Conservation (phyloP, 352 stramenopile species). For the Phytophthora foliorum region DNA sequence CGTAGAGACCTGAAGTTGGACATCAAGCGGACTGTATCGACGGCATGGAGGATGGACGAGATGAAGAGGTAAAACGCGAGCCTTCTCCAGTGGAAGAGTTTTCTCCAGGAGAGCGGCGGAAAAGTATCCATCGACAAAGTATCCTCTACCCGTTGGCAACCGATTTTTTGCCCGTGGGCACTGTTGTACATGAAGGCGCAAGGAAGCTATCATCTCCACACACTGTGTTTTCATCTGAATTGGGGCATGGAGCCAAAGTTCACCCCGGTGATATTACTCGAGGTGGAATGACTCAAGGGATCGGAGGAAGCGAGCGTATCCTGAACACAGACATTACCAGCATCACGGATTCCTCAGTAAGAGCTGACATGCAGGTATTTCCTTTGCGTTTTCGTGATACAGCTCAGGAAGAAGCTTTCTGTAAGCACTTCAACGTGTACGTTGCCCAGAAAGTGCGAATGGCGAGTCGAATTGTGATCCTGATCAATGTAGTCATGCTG, state of each 20-base stretch:
- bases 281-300: not conserved
- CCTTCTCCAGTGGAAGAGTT: conserved; percentile 14
- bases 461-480: conserved; percentile 57
- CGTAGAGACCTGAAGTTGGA: conserved; percentile 4
- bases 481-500: conserved; percentile 60
- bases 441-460: conserved; percentile 73
- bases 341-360: conserved; percentile 22
- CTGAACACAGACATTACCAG: conserved; percentile 4
- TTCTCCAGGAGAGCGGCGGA: conserved; percentile 3
- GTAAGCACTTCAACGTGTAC: conserved; percentile 81
- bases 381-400: conserved; percentile 67
- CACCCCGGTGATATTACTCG: conserved; percentile 13
- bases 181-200: conserved; percentile 44
- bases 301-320: not conserved
- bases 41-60: conserved; percentile 20
- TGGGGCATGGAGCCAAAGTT: conserved; percentile 11
- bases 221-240: conserved; percentile 6
- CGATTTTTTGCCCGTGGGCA: conserved; percentile 55
- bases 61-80: conserved; percentile 16
- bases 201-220: conserved; percentile 17
- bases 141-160: conserved; percentile 33
- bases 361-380: conserved; percentile 62
- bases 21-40: not conserved
- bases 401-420: conserved; percentile 74
- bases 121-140: conserved; percentile 28